Base-by-base conservation (phyloP, 2,329 filamentous ascomycete species). In the Ceratocystis harringtonii region DNA sequence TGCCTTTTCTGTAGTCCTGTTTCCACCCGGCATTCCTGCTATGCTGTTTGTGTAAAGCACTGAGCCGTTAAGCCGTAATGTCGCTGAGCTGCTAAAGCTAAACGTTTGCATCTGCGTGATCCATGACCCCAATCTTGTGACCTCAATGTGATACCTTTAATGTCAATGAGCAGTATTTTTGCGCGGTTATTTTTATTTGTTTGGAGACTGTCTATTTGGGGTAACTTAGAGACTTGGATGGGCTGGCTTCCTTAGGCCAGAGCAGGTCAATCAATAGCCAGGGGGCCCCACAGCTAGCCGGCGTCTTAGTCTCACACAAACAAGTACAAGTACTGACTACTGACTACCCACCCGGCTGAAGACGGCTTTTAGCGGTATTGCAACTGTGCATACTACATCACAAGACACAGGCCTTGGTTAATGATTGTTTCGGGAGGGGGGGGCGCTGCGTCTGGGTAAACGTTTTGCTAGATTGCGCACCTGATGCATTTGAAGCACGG, bases 301-400 rank as follows among this genome's bases (percentile, higher is more conserved):
- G 10, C 36, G 10, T 41, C 12, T 15, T 15, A 15, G 36, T 41
- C 32, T 12, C 12, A 41, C 36, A 41, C 57, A 48, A 30, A 17
- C 60, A 52, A 22, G 19, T 10, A 36, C 32, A 8, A 28, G 28
- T 10, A 36, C n/a, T 52, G 19, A 22, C 10, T 10, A 36, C n/a
- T 52, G 19, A 22, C 10, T 52, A 3, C 8, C 19, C 48, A 28
- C 36, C 36, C 73, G 73, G 78, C 73, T 79, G 74, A 68, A 72
- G 66, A 70, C 79, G 79, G 78, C 73, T 80, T 77, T 65, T 71
- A 43, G 72, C 78, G 78, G 76, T 69, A 71, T 71, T 48, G 69
- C 36, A 44, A 12, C 25, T 15, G n/a, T 5, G 32, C 32, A n/a
- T 19, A 10, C 22, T 22, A 44, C 19, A 15, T 19, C 22, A 32